Base-by-base conservation (phyloP, 768 basidiomycete species). In the Collybiopsis confluens region DNA sequence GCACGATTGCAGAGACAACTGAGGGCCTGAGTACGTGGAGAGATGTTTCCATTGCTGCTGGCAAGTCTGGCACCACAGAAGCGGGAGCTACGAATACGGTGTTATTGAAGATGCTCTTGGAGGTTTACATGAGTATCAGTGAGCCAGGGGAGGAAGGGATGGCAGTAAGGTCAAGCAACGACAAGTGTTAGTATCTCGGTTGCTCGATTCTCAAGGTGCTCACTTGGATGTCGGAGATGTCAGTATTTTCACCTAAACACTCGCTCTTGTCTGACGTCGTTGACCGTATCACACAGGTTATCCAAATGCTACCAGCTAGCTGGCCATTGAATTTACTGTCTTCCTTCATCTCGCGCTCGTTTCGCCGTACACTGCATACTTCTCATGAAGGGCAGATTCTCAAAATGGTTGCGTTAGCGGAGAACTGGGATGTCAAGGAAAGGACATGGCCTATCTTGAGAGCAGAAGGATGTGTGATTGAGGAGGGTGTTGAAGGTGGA, bases 191-290 rank as follows among this genome's bases (percentile, higher is more conserved):
- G 45, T 47, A 8, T 18, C 47, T 10, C 76, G 77, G 28, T 68
- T 96, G 37, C 70, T 97, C 28, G 87, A 87, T 64, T 83, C 92
- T 1, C 92, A 94, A 64, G 87, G 85, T 7, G 76, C 83, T 56
- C 86, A 85, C 63, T 73, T 96, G 36, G 91, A 94, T 61, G 79
- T 83, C 4, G 59, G 84, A 15, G 88, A 93, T 64, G 92, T 94
- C 63, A 63, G 85, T 73, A 20, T 20, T 36, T 56, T 44, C 42
- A 33, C 8, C 5, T 45, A 54, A 24, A 47, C 49, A 40, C 30
- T 42, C 38, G 33, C 23, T 49, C 53, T 42, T 10, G 33, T 42
- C 30, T 54, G n/a, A 59, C 35, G 28, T 52, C n/a, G 48, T 40
- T 43, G 8, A 46, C 36, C 23, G 20, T 8, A 13, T 16, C 20